Base-by-base conservation (phyloP, 2,329 filamentous ascomycete genomes). In the Fusarium concolor region DNA sequence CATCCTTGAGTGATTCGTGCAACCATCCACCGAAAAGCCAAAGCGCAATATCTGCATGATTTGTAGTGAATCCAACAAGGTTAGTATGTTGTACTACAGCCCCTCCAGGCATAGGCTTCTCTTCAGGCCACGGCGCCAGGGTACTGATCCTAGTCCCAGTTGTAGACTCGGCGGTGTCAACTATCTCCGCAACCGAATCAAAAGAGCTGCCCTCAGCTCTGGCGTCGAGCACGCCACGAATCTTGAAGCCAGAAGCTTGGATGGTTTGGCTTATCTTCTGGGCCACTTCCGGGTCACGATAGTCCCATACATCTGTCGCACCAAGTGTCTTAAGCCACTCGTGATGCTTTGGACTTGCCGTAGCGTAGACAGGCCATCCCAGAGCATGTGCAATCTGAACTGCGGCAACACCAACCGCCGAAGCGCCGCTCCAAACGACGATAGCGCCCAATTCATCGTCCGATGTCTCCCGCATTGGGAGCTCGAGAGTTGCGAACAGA, bases 381-480 rank as follows among this genome's bases (percentile, higher is more conserved):
- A 68, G 59, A 0, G 62, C 35, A 7, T 51, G 64, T 1, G 67
- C 64, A 6, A 70, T 47, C 22, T 71, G 68, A 18, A 68, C 44
- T 11, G 60, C 56, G 0, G 64, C 55, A 3, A 70, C 54, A 3
- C 60, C 68, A 3, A 55, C 56, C 0, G 64, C 58, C 2, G 76
- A 78, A 44, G 76, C 73, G 5, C 78, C 79, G 6, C 79, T 79
- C 43, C 79, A 70, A 9, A 81, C 71, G 3, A 62, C 67, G 9
- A 76, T 57, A 0, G 69, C 66, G 38, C 68, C 70, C 7, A 43
- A 54, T 45, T 71, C 73, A 2, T 74, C 75, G 0, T 50, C 68
- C 20, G 68, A 14, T 5, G 54, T 54, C 7, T 73, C 74, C 8
- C 51, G 2, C 73, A 75, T 24, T 10, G 60, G 46, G 0, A 58